Conservation (phyloP, 805 yeast species). For the Lachancea sp. region DNA sequence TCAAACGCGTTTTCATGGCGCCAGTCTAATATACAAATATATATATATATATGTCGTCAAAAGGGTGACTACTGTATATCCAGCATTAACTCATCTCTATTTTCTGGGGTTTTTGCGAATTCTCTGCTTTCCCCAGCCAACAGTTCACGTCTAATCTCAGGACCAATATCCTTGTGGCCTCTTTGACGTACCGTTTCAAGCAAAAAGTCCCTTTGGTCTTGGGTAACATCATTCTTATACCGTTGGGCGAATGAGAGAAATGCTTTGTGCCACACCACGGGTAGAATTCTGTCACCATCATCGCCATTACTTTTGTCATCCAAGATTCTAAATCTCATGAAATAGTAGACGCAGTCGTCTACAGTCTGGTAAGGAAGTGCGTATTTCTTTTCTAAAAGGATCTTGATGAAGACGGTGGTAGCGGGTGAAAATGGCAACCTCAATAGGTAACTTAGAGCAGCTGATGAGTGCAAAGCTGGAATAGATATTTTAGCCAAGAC, state of each 20-base stretch:
- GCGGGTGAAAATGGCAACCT: constrained; percentile 84
- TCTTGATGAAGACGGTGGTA: constrained; percentile 81
- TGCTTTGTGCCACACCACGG: constrained; percentile 97
- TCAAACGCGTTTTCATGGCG: background rate
- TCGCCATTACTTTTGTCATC: constrained; percentile 38
- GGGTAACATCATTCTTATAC: constrained; percentile 96
- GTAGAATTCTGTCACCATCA: constrained; percentile 48
- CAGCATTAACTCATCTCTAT: constrained; percentile 30
- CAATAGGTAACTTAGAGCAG: constrained; percentile 79
- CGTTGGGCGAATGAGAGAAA: constrained; percentile 91
- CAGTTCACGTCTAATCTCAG: constrained; percentile 90
- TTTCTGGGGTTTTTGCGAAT: constrained; percentile 25
- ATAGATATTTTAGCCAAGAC: constrained; percentile 83
- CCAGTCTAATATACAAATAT: constrained; percentile 3
- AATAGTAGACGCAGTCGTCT: constrained; percentile 89
- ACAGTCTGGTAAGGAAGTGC: constrained; percentile 96
- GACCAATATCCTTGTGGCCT: constrained; percentile 82
- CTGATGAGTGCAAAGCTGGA: constrained; percentile 94
- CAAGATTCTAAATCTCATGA: constrained; percentile 78
- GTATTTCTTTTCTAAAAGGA: constrained; percentile 86
- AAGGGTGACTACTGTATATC: constrained; percentile 22
- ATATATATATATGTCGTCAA: constrained; percentile 6
- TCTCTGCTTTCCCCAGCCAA: constrained; percentile 75
- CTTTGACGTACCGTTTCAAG: constrained; percentile 87
- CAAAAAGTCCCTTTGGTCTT: constrained; percentile 92